Base-by-base conservation (phyloP, 805 yeast genomes). In the Groenewaldozyma salmanticensis region DNA sequence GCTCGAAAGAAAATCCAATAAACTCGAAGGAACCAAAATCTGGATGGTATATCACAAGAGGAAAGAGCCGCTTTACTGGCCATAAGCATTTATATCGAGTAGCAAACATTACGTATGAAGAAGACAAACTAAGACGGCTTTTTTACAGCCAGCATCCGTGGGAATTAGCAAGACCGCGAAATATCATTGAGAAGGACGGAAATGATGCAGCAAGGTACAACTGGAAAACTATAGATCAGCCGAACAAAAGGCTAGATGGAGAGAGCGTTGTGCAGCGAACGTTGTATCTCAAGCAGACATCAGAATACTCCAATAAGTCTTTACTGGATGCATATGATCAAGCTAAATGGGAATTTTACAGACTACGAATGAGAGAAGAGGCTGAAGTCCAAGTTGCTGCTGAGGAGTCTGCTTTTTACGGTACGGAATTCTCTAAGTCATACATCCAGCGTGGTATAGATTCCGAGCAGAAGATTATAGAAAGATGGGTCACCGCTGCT, bases 91-190 rank as follows among this genome's bases (percentile, higher is more conserved):
- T 79, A 13, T 67, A 69, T 51, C 63, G 68, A 48, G 70, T 81
- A 7, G 74, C 75, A 33, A 69, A 71, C 47, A 64, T 83, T 54
- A 60, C 59, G 42, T 80, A 72, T 50, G 59, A 76, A 40, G 92
- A 90, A 61, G 98, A 92, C 62, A 77, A 80, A 52, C 63, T 92
- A 51, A 76, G 98, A 65, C 70, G 74, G 36, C 67, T 82, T 19
- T 92, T 92, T 56, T 90, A 80, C 61, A 77, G 77, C 44, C 96
- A 88, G 58, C 98, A 92, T 62, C 98, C 98, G 4, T 92, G 98
- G 98, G 98, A 92, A 63, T 67, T 88, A 40, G 85, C 97, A 1
- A 74, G 94, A 51, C 96, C 97, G 11, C 84, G 83, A 58, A 70
- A 76, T 21, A 64, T 92, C 50, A 71, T 87, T 35, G 98, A 92